Evolutionary conservation across 1,139 yeast species (phyloP).

Genomic region (Tardiomyces depauwii): DNA sequence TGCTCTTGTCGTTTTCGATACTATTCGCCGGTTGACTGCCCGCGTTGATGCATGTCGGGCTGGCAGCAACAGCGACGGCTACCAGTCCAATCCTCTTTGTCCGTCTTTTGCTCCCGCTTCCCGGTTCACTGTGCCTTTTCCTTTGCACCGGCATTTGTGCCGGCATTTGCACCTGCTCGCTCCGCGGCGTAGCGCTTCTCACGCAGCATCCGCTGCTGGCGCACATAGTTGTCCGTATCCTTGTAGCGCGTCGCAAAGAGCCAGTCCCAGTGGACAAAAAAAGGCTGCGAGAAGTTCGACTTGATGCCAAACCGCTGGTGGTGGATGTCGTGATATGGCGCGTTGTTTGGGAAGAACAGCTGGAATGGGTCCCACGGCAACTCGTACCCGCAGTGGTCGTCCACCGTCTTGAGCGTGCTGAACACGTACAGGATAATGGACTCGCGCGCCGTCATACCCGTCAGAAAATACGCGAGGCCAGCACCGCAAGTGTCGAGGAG

Average conservation of each 20-base stretch:
- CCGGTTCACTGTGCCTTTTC: too few relatives aligned
- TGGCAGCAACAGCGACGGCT: too few relatives aligned
- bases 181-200: conserved; percentile 9
- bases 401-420: conserved; percentile 92
- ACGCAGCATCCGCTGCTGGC: conserved; percentile 22
- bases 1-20: too few relatives aligned
- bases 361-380: conserved; percentile 89
- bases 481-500: conserved; percentile 86
- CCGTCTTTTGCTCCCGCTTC: too few relatives aligned
- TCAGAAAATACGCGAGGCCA: conserved; percentile 60
- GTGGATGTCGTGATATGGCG: conserved; percentile 93
- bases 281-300: conserved; percentile 92
- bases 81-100: too few relatives aligned
- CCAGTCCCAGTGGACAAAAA: conserved; percentile 87
- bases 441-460: conserved; percentile 67
- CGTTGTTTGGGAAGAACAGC: conserved; percentile 81
- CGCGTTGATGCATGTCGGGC: too few relatives aligned
- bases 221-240: conserved; percentile 28
- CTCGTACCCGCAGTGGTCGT: conserved; percentile 95
- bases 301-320: conserved; percentile 95
- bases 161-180: too few relatives aligned
- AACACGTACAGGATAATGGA: conserved; percentile 63
- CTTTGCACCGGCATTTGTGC: too few relatives aligned
- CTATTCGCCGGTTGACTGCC: too few relatives aligned
- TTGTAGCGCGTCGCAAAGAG: conserved; percentile 60